Base-by-base conservation (phyloP, 2,329 filamentous ascomycete genomes). In the Microdochium paspali region DNA sequence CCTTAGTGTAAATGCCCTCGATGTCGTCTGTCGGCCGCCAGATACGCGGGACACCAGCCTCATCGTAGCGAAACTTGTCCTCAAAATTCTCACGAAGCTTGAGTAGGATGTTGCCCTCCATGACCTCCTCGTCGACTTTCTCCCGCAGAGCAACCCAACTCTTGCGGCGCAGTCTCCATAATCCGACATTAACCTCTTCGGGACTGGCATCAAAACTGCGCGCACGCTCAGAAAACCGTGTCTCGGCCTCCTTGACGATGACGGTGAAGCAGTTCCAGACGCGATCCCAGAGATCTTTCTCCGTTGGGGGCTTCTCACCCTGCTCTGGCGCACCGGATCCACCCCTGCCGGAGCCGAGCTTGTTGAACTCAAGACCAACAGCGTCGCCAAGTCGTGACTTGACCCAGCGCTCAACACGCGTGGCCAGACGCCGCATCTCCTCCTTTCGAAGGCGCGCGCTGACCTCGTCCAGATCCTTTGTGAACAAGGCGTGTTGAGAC, bases 21-120 rank as follows among this genome's bases (percentile, higher is more conserved):
- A 98, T 98, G 61, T 98, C 93, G 62, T 98, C 93, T 2, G 85
- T 90, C 1, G 93, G 93, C 23, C 90, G 83, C 93, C 93, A 98
- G 66, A 98, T 95, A 50, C 93, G 80, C 4, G 93, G 93, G 4
- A 98, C 93, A 24, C 93, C 93, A 6, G 83, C 82, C 50, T 96
- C 90, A 59, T 98, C 93, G 59, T 98, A 98, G 53, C 93, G 85
- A 78, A 98, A 98, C 68, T 95, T 96, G 71, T 98, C 93, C 68
- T 98, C 93, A 56, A 98, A 98, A 70, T 96, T 97, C 66, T 98
- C 93, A 30, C 93, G 82, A 46, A 98, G 79, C 72, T 98, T 98
- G 56, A 97, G 75, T 28, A 97, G 72, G 47, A 98, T 82, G 61
- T 97, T 98, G 58, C 91, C 91, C 69, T 97, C 93, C 82, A 95